Base-by-base conservation (phyloP, 306 rosid species). In the Acacia crassicarpa region DNA sequence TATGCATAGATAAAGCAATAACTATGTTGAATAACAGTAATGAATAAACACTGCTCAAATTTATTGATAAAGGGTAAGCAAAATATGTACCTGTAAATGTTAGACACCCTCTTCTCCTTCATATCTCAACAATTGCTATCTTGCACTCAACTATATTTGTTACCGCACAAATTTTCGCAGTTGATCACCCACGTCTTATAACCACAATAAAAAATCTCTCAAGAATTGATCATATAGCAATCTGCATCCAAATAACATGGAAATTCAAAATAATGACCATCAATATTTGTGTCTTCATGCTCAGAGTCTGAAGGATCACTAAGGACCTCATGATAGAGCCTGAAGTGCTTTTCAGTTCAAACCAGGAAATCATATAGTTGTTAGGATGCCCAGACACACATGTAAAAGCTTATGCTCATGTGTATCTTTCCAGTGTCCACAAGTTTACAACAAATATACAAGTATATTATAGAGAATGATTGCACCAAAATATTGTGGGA, bases 151-250 rank as follows among this genome's bases (percentile, higher is more conserved):
- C 79, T 76, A 73, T 67, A 76, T 44, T 70, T 17, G 72, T 49
- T 86, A 92, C 94, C 94, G 89, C 79, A 89, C 93, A 82, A 94
- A 92, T 61, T 92, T 92, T 65, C 87, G 92, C 11, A 75, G 81
- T 72, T 85, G 91, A 80, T 92, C 94, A 83, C 88, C 91, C 90
- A 87, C 12, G 82, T 78, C 80, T 67, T 89, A 89, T 33, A 91
- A 84, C 89, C 75, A 76, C 92, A 81, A 81, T 89, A 92, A 83
- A 90, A 84, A 91, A 92, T 92, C 82, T 82, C 87, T 23, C 48
- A 85, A 74, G 74, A 76, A 19, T 80, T 58, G 78, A 79, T 81
- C 65, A 83, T 84, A 75, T 75, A 82, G 45, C 17, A 83, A 78
- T 84, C 97, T 92, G 90, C 83, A 90, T 22, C 76, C n/a, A 82